Conservation (phyloP, 2,329 filamentous ascomycete genomes). For the Simplicillium aogashimaense region DNA sequence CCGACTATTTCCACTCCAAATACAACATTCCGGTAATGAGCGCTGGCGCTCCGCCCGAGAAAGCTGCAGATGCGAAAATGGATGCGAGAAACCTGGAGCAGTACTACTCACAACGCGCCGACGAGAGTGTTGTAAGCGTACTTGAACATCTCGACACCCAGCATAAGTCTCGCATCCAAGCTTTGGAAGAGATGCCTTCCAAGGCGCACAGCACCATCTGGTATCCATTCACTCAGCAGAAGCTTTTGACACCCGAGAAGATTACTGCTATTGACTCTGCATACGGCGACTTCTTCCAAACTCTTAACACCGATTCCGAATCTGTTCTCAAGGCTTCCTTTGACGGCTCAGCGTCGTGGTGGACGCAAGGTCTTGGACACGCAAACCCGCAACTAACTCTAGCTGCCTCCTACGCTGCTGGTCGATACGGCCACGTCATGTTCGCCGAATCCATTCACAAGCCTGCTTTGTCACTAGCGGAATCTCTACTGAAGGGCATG, state of each 20-base stretch:
- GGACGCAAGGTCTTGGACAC: slow-evolving; percentile 82
- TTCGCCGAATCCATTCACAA: slow-evolving; percentile 74
- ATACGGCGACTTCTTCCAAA: slow-evolving; percentile 69
- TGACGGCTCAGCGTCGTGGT: slow-evolving; percentile 82
- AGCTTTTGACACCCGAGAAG: slow-evolving; percentile 45
- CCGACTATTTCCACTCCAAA: slow-evolving; percentile 53
- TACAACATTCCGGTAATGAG: slow-evolving; percentile 46
- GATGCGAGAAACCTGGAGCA: slow-evolving; percentile 48
- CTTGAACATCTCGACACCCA: slow-evolving; percentile 39
- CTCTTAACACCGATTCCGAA: slow-evolving; percentile 16
- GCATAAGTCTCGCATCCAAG: slow-evolving; percentile 45
- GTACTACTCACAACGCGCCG: slow-evolving; percentile 50
- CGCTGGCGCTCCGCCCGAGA: slow-evolving; percentile 49
- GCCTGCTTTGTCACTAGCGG: slow-evolving; percentile 61
- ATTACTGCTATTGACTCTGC: slow-evolving; percentile 75
- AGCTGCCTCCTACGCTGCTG: slow-evolving; percentile 70
- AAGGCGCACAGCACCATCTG: slow-evolving; percentile 60
- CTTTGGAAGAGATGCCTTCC: slow-evolving; percentile 50
- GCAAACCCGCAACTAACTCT: slow-evolving; percentile 63
- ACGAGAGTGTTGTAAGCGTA: slow-evolving; percentile 29
- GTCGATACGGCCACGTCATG: slow-evolving; percentile 82
- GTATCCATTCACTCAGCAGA: slow-evolving; percentile 84
- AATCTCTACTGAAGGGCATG: slow-evolving; percentile 49
- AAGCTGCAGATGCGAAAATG: slow-evolving; percentile 23
- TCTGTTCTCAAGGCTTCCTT: slow-evolving; percentile 55